These are phyloP conservation scores for Ogataea siamensis DNA, from an alignment of 805 yeast species.

Conservation along the genomic window DNA sequence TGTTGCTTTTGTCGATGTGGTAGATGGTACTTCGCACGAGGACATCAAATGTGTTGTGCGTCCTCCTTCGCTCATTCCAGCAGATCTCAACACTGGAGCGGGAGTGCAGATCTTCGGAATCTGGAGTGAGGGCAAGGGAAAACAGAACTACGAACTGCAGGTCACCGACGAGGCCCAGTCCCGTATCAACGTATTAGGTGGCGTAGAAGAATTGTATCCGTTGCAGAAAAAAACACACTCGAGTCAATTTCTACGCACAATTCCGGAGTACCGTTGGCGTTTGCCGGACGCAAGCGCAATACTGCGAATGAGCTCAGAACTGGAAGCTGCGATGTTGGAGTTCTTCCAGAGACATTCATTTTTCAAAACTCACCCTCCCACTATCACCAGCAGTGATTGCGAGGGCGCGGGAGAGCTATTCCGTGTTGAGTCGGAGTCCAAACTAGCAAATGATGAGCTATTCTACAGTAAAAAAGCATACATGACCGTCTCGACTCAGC, in stretches of 20 bases:
- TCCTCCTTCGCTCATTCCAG: conserved; percentile 34
- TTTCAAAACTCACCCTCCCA: conserved; percentile 78
- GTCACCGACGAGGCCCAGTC: conserved; percentile 30
- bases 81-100: conserved; percentile 39
- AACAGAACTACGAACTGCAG: conserved; percentile 52
- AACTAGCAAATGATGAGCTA: conserved; percentile 20
- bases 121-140: conserved; percentile 46
- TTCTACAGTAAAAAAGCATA: conserved; percentile 70
- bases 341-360: conserved; percentile 58
- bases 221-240: conserved; percentile 78
- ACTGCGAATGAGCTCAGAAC: conserved; percentile 67
- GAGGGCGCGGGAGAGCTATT: conserved; percentile 98
- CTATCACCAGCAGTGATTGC: conserved; percentile 86
- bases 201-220: conserved; percentile 65
- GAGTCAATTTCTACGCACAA: conserved; percentile 60
- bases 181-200: conserved; percentile 52
- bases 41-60: conserved; percentile 57
- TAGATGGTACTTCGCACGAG: conserved; percentile 68
- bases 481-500: conserved; percentile 87
- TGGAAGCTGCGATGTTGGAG: conserved; percentile 51
- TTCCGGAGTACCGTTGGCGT: conserved; percentile 79
- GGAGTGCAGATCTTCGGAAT: conserved; percentile 30
- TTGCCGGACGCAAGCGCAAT: conserved; percentile 63
- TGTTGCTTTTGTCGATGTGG: conserved; percentile 73
- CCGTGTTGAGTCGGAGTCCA: conserved; percentile 40